Base-by-base conservation (phyloP, 768 basidiomycete species). In the Suillus subaureus region DNA sequence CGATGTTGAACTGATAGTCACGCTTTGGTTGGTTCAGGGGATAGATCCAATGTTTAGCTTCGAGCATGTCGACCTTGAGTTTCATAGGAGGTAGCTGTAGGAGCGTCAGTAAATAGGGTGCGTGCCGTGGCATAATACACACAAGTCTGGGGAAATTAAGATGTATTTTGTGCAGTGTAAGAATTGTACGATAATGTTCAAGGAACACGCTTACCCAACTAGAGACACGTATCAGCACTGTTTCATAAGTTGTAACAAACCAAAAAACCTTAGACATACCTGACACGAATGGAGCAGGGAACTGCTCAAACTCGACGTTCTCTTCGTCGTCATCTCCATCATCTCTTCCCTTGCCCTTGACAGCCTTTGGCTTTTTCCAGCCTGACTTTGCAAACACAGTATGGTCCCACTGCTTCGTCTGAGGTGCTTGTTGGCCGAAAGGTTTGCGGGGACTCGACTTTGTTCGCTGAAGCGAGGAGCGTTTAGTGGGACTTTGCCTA, bases 1-100 rank as follows among this genome's bases (percentile, higher is more conserved):
- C 91, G 66, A 99, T 98, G 66, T 97, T 97, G 74, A 85, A 96
- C 71, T 99, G 97, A 72, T 99, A 99, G 69, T 93, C 91, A 67
- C 97, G 91, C 70, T 93, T 91, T 1, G 91, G 87, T 40, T 86
- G 83, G 73, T 99, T 99, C 16, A 92, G 82, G 3, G 97, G 97
- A 76, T 90, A 99, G 63, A 97, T 87, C 90, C 96, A 99, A 61
- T 92, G 91, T 69, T 87, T 89, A 7, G 86, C 86, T 63, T 91
- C 91, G 28, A 94, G 82, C n/a, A 87, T 80, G 73, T 97, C 96
- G 11, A 89, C 82, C 60, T 80, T 78, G 33, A 94, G 80, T 76
- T 92, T 94, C 91, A 96, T 94, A 1, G 87, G 83, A 6, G 85
- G 87, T 39, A 86, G 85, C 92, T 92, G 26, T 31, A 68, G 9